phyloP scores from a whole-genome alignment of 2,329 filamentous ascomycete species.

The Phyllosticta citrichinensis region DNA sequence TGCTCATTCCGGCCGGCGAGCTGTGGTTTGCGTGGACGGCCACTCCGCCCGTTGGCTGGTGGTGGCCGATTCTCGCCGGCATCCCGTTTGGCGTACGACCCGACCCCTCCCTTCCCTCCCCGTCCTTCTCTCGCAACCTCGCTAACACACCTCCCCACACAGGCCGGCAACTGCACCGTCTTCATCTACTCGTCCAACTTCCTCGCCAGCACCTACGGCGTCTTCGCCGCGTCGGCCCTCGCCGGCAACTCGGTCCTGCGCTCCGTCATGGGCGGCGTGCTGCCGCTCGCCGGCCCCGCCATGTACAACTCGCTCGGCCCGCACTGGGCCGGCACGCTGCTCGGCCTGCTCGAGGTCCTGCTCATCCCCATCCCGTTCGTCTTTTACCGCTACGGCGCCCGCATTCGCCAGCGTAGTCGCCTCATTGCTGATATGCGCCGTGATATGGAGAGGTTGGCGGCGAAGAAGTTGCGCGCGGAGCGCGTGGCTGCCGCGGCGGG shows the following conservation, averaged over 20 bases:
- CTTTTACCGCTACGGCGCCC: slow-evolving; percentile 56
- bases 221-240: slow-evolving; percentile 71
- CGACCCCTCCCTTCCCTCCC: too few relatives aligned
- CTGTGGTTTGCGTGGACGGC: slow-evolving; percentile 36
- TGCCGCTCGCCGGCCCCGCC: slow-evolving; percentile 63
- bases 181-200: slow-evolving; percentile 82
- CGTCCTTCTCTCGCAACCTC: too few relatives aligned
- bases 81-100: slow-evolving; percentile 55
- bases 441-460: slow-evolving; percentile 33
- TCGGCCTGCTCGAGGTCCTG: slow-evolving; percentile 61
- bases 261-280: slow-evolving; percentile 61
- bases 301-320: slow-evolving; percentile 63
- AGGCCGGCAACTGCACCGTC: slow-evolving; percentile 59
- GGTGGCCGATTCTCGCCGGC: slow-evolving; percentile 67
- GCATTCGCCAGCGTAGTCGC: slow-evolving; percentile 45
- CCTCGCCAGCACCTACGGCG: slow-evolving; percentile 65
- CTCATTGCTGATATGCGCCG: slow-evolving; percentile 42
- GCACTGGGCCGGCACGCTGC: slow-evolving; percentile 68
- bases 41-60: slow-evolving; percentile 72
- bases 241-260: slow-evolving; percentile 71
- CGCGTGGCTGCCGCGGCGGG: slow-evolving; percentile 25
- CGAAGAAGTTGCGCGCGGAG: slow-evolving; percentile 27
- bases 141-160: too few relatives aligned
- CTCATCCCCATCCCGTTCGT: slow-evolving; percentile 72
- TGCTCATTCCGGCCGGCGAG: slow-evolving; percentile 67